phyloP scores from a whole-genome alignment of 352 stramenopile genomes.

The Elongisporangium undulatum region DNA sequence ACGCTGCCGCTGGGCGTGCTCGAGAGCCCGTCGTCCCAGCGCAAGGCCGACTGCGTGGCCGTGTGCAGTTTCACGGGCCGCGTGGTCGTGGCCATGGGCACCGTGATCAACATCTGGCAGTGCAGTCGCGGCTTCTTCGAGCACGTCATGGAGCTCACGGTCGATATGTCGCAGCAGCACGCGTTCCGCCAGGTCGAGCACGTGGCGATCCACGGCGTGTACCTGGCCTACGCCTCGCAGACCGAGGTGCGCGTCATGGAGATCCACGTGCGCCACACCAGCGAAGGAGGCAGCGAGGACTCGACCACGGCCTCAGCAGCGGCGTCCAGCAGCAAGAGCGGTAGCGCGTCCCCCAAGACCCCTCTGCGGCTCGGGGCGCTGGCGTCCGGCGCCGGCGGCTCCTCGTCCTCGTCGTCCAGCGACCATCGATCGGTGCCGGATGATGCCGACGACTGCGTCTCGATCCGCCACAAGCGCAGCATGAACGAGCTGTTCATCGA shows the following conservation, averaged over 20 bases:
- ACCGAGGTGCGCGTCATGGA: slow-evolving; percentile 83
- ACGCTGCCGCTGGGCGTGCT: slow-evolving; percentile 75
- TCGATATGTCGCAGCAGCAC: slow-evolving; percentile 74
- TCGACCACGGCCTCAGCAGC: not conserved
- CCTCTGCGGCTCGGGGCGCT: not conserved
- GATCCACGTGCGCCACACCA: slow-evolving; percentile 57
- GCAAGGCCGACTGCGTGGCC: slow-evolving; percentile 62
- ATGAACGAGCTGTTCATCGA: slow-evolving; percentile 53
- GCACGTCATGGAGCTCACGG: slow-evolving; percentile 84
- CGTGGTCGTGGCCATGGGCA: slow-evolving; percentile 71
- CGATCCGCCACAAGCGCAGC: not conserved
- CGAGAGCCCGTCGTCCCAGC: slow-evolving; percentile 43
- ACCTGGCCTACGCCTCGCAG: slow-evolving; percentile 68
- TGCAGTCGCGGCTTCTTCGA: slow-evolving; percentile 84
- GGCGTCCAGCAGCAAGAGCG: not conserved
- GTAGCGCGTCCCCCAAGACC: not conserved
- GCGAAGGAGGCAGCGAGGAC: slow-evolving; percentile 16
- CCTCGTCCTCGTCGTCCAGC: not conserved
- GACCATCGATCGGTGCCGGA: not conserved
- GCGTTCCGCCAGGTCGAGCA: slow-evolving; percentile 69
- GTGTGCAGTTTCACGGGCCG: slow-evolving; percentile 83
- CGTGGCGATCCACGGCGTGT: slow-evolving; percentile 77
- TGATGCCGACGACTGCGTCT: not conserved
- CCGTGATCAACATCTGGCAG: slow-evolving; percentile 82
- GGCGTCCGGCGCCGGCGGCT: not conserved